A percentile compares a stretch with the other conserved stretches of the same genome.
phyloP scores from a whole-genome alignment of 202 grass and related monocot species.

The Zizania palustris region DNA sequence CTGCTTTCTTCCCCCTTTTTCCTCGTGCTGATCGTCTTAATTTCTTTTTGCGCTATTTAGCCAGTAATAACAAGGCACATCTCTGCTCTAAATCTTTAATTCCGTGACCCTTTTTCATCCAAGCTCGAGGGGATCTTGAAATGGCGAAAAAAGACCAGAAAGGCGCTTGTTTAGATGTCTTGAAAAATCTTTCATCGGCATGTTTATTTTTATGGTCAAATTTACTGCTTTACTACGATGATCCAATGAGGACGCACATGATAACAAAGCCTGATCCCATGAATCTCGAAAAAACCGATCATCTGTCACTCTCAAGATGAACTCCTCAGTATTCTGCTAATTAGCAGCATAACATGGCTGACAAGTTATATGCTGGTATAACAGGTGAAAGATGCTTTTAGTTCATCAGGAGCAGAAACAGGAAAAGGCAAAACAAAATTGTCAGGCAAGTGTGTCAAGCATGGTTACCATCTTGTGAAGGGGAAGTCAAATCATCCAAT shows the following conservation, averaged over 20 bases:
- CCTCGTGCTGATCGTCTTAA: not conserved
- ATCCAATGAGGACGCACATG: not conserved
- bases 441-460: slow-evolving; percentile 63
- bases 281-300: not conserved
- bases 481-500: slow-evolving; percentile 93
- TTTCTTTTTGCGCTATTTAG: not conserved
- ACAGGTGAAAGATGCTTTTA: slow-evolving; percentile 85
- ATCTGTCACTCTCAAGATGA: too few relatives aligned
- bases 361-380: slow-evolving; percentile 8
- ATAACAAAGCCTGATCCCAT: not conserved
- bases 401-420: slow-evolving; percentile 72
- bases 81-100: slow-evolving; percentile 15
- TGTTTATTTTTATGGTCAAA: not conserved
- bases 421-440: slow-evolving; percentile 93
- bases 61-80: not conserved
- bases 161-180: not conserved
- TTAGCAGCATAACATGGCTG: slow-evolving; percentile 16
- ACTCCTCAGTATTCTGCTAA: not conserved
- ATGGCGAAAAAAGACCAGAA: not conserved
- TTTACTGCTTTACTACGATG: not conserved
- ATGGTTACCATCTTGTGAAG: slow-evolving; percentile 92
- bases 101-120: not conserved
- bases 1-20: not conserved
- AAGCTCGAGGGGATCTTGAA: slow-evolving; percentile 3
- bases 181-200: not conserved